A percentile compares a stretch with the other conserved stretches of the same genome.
Conservation (phyloP, 768 basidiomycete genomes). For the Sistotremastrum niveocremeum region DNA sequence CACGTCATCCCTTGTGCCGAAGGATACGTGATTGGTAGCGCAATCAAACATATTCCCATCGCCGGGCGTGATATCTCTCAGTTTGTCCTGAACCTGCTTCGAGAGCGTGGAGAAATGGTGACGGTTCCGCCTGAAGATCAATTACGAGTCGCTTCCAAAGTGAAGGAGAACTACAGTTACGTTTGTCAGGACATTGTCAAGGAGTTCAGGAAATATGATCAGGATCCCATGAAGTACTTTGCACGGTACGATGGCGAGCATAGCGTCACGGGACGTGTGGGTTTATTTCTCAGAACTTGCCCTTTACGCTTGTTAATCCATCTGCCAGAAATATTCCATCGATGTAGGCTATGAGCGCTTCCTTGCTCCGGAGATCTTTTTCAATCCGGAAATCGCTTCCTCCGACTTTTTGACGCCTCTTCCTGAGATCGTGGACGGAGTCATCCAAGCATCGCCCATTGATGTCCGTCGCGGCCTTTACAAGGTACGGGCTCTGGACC, state of each 20-base stretch:
- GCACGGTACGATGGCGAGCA: constrained; percentile 89
- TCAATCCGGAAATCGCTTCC: constrained; percentile 97
- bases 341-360: constrained; percentile 99
- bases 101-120: constrained; percentile 87
- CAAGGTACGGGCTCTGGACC: constrained; percentile 41
- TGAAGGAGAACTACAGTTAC: constrained; percentile 97
- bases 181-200: constrained; percentile 98
- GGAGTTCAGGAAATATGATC: constrained; percentile 97
- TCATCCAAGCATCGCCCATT: constrained; percentile 92
- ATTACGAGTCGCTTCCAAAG: constrained; percentile 75
- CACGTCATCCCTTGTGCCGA: constrained; percentile 95
- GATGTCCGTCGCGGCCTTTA: constrained; percentile 95
- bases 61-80: constrained; percentile 95
- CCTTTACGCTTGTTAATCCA: constrained; percentile 2
- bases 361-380: constrained; percentile 98
- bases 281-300: constrained; percentile 13
- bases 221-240: constrained; percentile 91
- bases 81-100: constrained; percentile 89
- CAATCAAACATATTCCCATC: constrained; percentile 98
- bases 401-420: constrained; percentile 96
- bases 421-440: constrained; percentile 89
- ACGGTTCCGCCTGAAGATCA: constrained; percentile 95
- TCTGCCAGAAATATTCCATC: constrained; percentile 70
- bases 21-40: constrained; percentile 97
- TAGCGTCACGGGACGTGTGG: constrained; percentile 79